These are phyloP conservation scores for Ampelomyces quisqualis DNA, from an alignment of 2,329 filamentous ascomycete genomes.

Conservation along the genomic window DNA sequence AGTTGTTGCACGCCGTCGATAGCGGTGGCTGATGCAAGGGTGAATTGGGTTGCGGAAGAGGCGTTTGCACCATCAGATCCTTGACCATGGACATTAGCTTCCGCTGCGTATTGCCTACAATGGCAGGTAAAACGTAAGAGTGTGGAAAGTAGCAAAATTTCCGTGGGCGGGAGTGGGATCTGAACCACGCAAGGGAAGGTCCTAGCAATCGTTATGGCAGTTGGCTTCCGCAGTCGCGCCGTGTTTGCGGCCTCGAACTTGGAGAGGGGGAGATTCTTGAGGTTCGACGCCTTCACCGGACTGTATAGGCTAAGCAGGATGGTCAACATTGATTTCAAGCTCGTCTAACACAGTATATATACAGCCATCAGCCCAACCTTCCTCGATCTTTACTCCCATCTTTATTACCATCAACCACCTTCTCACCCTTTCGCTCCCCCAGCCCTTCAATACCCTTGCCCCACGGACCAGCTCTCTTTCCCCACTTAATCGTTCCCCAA, in stretches of 20 bases:
- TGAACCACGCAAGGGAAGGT: background rate
- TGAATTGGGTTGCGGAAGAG: background rate
- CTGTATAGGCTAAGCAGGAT: no score
- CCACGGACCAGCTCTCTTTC: slow-evolving; percentile 55
- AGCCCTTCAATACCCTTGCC: slow-evolving; percentile 53
- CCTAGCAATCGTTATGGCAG: background rate
- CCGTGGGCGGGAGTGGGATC: slow-evolving; percentile 1
- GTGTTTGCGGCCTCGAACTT: no score
- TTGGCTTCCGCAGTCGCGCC: background rate
- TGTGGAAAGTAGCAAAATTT: slow-evolving; percentile 11
- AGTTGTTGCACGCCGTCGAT: slow-evolving; percentile 1
- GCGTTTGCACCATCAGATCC: background rate
- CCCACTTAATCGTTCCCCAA: slow-evolving; percentile 57
- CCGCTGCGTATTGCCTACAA: slow-evolving; percentile 1
- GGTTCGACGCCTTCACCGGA: no score
- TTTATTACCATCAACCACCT: slow-evolving; percentile 9
- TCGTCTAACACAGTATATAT: no score
- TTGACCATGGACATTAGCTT: background rate
- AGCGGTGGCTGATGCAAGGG: slow-evolving; percentile 1
- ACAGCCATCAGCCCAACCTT: background rate
- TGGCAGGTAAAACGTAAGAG: slow-evolving; percentile 8
- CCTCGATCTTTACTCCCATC: background rate
- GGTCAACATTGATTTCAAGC: no score
- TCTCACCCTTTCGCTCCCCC: slow-evolving; percentile 43
- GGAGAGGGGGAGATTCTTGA: no score